Evolutionary conservation across 129 eudicot species (phyloP).

Genomic region (Tagetes erecta): DNA sequence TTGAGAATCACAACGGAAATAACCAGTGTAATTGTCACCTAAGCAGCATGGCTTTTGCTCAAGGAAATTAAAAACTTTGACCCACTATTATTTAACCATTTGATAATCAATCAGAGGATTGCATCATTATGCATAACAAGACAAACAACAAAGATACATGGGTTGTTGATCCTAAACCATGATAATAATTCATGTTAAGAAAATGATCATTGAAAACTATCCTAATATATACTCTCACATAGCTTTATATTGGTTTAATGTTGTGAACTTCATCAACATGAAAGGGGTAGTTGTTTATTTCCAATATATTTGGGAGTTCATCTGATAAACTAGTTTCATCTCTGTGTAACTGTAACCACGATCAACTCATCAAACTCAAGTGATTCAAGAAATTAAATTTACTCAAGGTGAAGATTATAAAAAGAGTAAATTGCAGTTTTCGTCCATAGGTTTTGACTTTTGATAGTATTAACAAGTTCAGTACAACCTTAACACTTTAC

Average conservation of each 20-base stretch:
- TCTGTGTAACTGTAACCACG: neutral
- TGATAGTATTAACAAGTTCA: no score
- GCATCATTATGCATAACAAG: constrained; percentile 2
- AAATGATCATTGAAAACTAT: neutral
- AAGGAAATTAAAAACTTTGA: constrained; percentile 2
- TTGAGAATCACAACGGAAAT: constrained; percentile 1
- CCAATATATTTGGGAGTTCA: constrained; percentile 2
- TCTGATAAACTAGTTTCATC: neutral
- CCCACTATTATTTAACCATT: neutral
- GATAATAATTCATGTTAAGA: neutral
- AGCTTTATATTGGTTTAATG: neutral
- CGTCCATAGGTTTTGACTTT: no score
- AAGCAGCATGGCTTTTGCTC: constrained; percentile 11
- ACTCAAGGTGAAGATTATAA: neutral
- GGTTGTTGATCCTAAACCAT: neutral
- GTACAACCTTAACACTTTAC: no score
- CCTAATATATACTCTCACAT: neutral
- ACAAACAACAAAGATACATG: neutral
- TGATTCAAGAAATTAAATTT: neutral
- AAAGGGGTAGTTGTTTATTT: neutral
- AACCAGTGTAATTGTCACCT: constrained; percentile 4
- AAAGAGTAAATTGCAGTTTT: no score
- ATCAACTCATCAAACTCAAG: constrained; percentile 2
- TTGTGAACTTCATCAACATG: constrained; percentile 5
- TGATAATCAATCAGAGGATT: neutral